phyloP scores from a whole-genome alignment of 257 asterid species.

The Gentiana straminea region DNA sequence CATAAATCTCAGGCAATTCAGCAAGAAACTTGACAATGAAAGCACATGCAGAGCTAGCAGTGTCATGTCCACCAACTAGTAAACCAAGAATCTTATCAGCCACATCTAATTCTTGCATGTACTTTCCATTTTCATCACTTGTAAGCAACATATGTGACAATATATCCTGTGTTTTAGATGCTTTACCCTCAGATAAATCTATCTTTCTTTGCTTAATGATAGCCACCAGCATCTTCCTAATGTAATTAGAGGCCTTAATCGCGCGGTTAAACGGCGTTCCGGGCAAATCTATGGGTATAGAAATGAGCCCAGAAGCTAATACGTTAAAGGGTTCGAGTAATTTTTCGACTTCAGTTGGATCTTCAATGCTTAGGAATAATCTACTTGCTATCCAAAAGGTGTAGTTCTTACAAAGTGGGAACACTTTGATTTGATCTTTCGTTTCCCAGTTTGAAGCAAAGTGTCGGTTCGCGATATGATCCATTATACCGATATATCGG shows the following conservation, averaged over 20 bases:
- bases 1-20: conserved; percentile 44
- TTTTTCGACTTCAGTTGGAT: conserved; percentile 30
- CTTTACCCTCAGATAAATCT: conserved; percentile 38
- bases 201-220: conserved; percentile 37
- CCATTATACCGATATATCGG: conserved; percentile 46
- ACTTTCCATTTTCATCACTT: conserved; percentile 42
- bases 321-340: conserved; percentile 38
- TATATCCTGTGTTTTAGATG: conserved; percentile 37
- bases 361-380: conserved; percentile 43
- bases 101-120: conserved; percentile 42
- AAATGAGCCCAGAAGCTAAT: conserved; percentile 41
- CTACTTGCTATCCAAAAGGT: conserved; percentile 48
- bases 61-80: conserved; percentile 56
- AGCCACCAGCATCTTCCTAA: conserved; percentile 27
- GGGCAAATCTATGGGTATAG: conserved; percentile 45
- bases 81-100: conserved; percentile 54
- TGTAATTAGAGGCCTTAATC: conserved; percentile 35
- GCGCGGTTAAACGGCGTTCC: conserved; percentile 46
- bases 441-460: conserved; percentile 41
- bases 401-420: conserved; percentile 37
- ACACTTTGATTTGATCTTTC: conserved; percentile 23
- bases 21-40: conserved; percentile 48
- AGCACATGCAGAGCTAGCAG: conserved; percentile 53
- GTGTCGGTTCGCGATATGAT: conserved; percentile 34
- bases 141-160: conserved; percentile 53